phyloP scores from a whole-genome alignment of 2,329 filamentous ascomycete species.

The Myriosclerotinia curreyana region DNA sequence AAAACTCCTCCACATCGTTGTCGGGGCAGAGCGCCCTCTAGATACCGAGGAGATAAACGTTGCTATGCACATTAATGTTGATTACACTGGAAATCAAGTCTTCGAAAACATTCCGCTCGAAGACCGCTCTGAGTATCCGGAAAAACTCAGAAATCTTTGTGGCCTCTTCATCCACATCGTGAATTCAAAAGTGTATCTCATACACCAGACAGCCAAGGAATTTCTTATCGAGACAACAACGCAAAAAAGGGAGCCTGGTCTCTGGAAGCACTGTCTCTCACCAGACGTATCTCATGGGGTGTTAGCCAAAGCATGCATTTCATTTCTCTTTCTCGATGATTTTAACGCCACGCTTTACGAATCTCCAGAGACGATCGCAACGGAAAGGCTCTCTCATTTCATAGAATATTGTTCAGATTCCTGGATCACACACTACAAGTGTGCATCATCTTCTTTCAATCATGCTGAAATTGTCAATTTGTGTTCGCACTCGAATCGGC shows the following conservation, averaged over 20 bases:
- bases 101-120: background rate
- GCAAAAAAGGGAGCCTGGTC: background rate
- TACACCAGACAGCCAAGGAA: slow-evolving; percentile 24
- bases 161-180: slow-evolving; percentile 15
- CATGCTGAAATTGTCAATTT: background rate
- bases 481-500: background rate
- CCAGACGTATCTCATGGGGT: background rate
- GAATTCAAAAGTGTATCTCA: slow-evolving; percentile 21
- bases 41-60: slow-evolving; percentile 14
- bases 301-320: slow-evolving; percentile 19
- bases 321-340: slow-evolving; percentile 4
- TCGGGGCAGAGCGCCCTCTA: background rate
- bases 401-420: background rate
- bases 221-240: slow-evolving; percentile 10
- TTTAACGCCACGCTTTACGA: background rate
- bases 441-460: background rate
- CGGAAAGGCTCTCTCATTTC: background rate
- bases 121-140: background rate
- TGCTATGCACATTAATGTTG: background rate
- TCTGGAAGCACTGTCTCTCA: slow-evolving; percentile 17
- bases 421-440: background rate
- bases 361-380: background rate
- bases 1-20: slow-evolving; percentile 20
- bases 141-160: slow-evolving; percentile 12
- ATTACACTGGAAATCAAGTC: background rate